Conservation (phyloP, 2,329 filamentous ascomycete genomes). For the Ambrosiella cleistominuta region DNA sequence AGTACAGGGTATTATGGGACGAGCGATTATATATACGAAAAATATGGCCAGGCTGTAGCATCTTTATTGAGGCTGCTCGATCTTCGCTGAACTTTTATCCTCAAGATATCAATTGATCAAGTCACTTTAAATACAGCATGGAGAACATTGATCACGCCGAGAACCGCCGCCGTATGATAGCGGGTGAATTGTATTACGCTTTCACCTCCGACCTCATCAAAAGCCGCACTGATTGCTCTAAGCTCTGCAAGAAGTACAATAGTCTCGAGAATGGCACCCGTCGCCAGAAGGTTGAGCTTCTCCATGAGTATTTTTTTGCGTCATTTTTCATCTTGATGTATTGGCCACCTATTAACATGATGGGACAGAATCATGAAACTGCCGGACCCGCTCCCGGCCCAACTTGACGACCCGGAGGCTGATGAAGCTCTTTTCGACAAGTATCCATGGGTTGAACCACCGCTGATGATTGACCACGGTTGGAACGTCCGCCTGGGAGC, state of each 20-base stretch:
- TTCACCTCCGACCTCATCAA: constrained; percentile 52
- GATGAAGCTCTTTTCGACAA: constrained; percentile 48
- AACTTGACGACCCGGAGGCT: constrained; percentile 24
- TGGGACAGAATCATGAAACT: constrained; percentile 28
- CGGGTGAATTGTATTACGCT: constrained; percentile 56
- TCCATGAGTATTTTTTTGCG: constrained; percentile 43
- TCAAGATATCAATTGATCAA: background rate
- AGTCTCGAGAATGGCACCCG: constrained; percentile 38
- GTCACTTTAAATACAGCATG: background rate
- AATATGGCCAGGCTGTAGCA: background rate
- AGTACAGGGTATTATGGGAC: background rate
- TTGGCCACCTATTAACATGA: background rate
- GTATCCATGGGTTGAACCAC: constrained; percentile 51
- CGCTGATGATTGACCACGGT: constrained; percentile 61
- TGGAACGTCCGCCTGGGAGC: constrained; percentile 53
- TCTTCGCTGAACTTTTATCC: background rate
- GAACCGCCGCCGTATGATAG: constrained; percentile 31
- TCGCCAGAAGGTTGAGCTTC: constrained; percentile 46
- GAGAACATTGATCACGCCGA: constrained; percentile 5
- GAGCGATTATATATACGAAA: background rate
- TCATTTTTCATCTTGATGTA: constrained; percentile 17
- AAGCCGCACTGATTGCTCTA: constrained; percentile 43
- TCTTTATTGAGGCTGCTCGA: background rate
- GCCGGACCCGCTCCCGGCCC: constrained; percentile 40
- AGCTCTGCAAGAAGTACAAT: constrained; percentile 48